Percentiles rank a stretch among this genome's conserved stretches.
Evolutionary conservation across 139 green algal genomes (phyloP).

Genomic region (Spirogloea muscicola): DNA sequence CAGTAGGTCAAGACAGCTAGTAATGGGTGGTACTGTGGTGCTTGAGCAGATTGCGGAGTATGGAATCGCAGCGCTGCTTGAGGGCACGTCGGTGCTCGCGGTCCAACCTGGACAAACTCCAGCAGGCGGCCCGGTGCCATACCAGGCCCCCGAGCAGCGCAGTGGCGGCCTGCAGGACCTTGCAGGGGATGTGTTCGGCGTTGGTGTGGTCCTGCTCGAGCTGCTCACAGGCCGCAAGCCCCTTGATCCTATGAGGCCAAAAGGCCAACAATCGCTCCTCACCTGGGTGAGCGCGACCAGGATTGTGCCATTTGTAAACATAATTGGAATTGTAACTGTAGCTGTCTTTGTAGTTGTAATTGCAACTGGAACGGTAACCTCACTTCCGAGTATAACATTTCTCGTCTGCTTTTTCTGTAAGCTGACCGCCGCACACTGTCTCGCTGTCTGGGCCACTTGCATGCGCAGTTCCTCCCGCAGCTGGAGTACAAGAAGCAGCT

Average conservation of each 20-base stretch:
- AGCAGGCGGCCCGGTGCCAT: background rate
- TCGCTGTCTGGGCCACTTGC: too few relatives aligned
- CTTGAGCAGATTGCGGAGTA: constrained; percentile 18
- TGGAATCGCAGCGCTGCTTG: constrained; percentile 7
- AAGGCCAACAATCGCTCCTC: constrained; percentile 38
- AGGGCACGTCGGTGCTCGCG: background rate
- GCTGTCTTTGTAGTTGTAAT: too few relatives aligned
- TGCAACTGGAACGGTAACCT: too few relatives aligned
- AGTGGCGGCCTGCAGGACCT: background rate
- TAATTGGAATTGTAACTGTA: too few relatives aligned
- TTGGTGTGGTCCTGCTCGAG: constrained; percentile 40
- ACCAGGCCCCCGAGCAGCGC: constrained; percentile 18
- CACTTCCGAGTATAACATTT: too few relatives aligned
- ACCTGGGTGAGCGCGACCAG: constrained; percentile 40
- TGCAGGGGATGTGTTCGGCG: constrained; percentile 28
- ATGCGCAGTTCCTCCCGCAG: constrained; percentile 20
- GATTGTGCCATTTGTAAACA: too few relatives aligned
- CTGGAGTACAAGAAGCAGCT: constrained; percentile 12
- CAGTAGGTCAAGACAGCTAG: background rate
- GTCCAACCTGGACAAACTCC: constrained; percentile 2
- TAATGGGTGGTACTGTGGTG: too few relatives aligned
- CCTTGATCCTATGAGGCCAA: constrained; percentile 18
- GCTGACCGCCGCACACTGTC: too few relatives aligned
- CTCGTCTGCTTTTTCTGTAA: too few relatives aligned
- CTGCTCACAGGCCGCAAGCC: constrained; percentile 37